Percentiles rank a stretch among this genome's conserved stretches.
Conservation (phyloP, 805 yeast genomes). For the Zygosaccharomyces bisporus region DNA sequence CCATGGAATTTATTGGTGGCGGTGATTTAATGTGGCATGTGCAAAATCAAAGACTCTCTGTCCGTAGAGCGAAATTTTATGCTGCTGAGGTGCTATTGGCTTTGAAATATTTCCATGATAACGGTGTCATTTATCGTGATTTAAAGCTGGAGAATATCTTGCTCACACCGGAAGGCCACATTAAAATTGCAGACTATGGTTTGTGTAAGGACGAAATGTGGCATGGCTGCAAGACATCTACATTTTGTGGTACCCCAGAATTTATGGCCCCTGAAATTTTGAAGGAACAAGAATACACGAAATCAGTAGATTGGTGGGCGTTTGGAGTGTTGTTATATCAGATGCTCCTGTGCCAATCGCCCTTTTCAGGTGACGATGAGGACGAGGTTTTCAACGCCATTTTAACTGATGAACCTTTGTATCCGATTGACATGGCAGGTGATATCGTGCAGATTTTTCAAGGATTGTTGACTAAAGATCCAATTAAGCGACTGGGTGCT, state of each 20-base stretch:
- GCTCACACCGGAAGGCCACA: conserved; percentile 86
- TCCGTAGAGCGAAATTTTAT: conserved; percentile 90
- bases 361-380: conserved; percentile 95
- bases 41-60: conserved; percentile 84
- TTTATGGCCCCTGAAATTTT: conserved; percentile 98
- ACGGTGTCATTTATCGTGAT: conserved; percentile 73
- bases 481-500: conserved; percentile 75
- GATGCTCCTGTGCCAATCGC: conserved; percentile 94
- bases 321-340: conserved; percentile 95
- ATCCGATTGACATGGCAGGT: conserved; percentile 96
- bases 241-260: conserved; percentile 99
- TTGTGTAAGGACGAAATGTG: conserved; percentile 93
- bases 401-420: conserved; percentile 90
- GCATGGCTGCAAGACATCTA: conserved; percentile 78
- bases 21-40: conserved; percentile 99
- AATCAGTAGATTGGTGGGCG: conserved; percentile 99
- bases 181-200: conserved; percentile 96
- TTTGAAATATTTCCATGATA: conserved; percentile 87
- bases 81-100: conserved; percentile 95
- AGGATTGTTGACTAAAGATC: conserved; percentile 86
- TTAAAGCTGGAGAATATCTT: conserved; percentile 91
- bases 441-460: conserved; percentile 93
- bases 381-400: conserved; percentile 97
- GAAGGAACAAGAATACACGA: conserved; percentile 85
- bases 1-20: conserved; percentile 96